phyloP scores from a whole-genome alignment of 169 alveolate species.

The Pseudocohnilembus persalinus region DNA sequence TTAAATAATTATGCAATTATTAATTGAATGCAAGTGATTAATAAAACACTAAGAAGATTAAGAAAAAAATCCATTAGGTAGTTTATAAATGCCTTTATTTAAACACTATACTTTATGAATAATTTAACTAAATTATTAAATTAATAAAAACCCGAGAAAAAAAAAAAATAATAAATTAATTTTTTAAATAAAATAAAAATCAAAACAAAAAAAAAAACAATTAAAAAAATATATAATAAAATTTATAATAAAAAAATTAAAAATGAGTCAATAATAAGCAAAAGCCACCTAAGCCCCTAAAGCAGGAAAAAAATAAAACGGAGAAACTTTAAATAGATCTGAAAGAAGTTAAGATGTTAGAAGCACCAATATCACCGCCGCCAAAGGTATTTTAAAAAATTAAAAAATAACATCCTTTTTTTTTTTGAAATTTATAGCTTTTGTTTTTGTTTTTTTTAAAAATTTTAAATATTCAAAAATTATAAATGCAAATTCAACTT shows the following conservation, averaged over 20 bases:
- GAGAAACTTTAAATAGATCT: conserved; percentile 33
- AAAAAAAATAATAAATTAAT: neutral
- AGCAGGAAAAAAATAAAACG: neutral
- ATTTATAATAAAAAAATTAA: neutral
- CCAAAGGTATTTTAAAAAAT: conserved; percentile 58
- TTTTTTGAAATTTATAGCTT: too few species aligned
- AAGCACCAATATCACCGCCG: conserved; percentile 71
- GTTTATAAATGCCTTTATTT: too few species aligned
- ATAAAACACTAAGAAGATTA: too few species aligned
- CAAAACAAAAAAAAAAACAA: neutral
- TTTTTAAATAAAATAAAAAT: neutral
- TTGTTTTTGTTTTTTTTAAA: too few species aligned
- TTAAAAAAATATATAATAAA: neutral
- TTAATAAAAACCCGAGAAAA: neutral
- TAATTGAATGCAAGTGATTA: too few species aligned
- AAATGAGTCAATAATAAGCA: neutral
- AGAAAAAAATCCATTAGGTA: too few species aligned
- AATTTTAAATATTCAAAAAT: neutral
- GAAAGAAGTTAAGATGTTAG: conserved; percentile 76
- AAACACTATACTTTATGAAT: neutral
- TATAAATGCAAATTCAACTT: too few species aligned
- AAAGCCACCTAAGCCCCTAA: neutral
- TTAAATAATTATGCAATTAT: too few species aligned
- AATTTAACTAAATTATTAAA: neutral
- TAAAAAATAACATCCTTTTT: too few species aligned